These are phyloP conservation scores for Russula abietina DNA, from an alignment of 768 basidiomycete species.

Conservation along the genomic window DNA sequence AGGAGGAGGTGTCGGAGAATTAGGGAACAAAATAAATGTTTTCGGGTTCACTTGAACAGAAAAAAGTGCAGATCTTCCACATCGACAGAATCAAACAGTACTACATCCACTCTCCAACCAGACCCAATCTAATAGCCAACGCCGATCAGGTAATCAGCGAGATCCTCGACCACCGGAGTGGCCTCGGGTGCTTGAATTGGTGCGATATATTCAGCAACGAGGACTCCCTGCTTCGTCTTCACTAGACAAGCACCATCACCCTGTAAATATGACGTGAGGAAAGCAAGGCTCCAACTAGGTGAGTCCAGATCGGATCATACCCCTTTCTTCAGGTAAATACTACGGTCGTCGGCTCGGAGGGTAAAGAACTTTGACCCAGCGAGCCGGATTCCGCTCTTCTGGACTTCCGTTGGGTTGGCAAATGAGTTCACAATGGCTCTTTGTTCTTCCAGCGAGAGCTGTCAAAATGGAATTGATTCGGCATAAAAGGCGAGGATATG, in stretches of 20 bases:
- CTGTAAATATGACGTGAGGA: slow-evolving; percentile 35
- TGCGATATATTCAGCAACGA: slow-evolving; percentile 67
- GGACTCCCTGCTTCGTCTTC: slow-evolving; percentile 79
- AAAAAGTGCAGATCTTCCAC: slow-evolving; percentile 6
- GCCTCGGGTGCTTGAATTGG: slow-evolving; percentile 64
- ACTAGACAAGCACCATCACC: slow-evolving; percentile 66
- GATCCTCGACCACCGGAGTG: slow-evolving; percentile 53
- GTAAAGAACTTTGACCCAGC: slow-evolving; percentile 72
- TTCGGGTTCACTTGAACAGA: neutral
- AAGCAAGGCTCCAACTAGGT: neutral
- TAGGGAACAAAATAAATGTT: neutral
- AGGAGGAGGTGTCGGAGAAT: neutral
- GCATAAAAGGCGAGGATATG: neutral
- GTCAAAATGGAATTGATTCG: slow-evolving; percentile 1
- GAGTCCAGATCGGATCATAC: slow-evolving; percentile 47
- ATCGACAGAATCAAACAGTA: slow-evolving; percentile 9
- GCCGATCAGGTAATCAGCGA: slow-evolving; percentile 74
- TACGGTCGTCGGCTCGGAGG: slow-evolving; percentile 43
- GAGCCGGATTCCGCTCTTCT: slow-evolving; percentile 57
- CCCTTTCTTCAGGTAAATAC: slow-evolving; percentile 70
- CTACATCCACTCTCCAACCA: neutral
- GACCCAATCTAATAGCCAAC: slow-evolving; percentile 42
- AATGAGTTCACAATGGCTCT: slow-evolving; percentile 47
- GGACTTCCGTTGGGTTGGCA: slow-evolving; percentile 36
- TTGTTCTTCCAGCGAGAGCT: slow-evolving; percentile 67